Percentiles rank a stretch among this genome's conserved stretches.
Evolutionary conservation across 208 protist species (phyloP).

Genomic region (Crithidia thermophila): DNA sequence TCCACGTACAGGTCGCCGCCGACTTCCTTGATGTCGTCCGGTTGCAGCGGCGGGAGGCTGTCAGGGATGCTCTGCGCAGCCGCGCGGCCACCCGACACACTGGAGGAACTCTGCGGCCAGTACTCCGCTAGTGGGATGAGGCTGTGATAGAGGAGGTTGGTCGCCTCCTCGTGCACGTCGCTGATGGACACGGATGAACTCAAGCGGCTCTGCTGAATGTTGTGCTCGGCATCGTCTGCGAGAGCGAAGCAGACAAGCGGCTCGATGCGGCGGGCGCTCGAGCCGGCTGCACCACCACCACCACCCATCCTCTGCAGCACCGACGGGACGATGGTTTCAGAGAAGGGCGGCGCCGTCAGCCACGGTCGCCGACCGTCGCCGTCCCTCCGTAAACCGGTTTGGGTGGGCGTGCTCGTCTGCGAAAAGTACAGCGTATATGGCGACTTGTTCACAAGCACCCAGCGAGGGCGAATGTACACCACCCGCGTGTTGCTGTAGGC

Average conservation of each 20-base stretch:
- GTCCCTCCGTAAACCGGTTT: not conserved
- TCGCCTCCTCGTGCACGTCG: conserved; percentile 45
- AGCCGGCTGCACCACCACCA: conserved; percentile 9
- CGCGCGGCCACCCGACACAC: not conserved
- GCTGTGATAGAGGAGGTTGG: conserved; percentile 53
- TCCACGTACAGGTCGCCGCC: conserved; percentile 42
- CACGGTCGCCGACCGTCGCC: not conserved
- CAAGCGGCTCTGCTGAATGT: conserved; percentile 40
- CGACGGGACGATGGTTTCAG: not conserved
- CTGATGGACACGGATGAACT: conserved; percentile 51
- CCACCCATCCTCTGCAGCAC: not conserved
- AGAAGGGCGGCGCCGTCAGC: not conserved
- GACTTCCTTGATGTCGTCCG: conserved; percentile 49
- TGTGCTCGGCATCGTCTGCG: conserved; percentile 19
- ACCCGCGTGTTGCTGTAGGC: conserved; percentile 53
- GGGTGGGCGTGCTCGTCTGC: too few relatives aligned
- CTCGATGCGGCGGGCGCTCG: conserved; percentile 2
- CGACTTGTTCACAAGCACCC: conserved; percentile 71
- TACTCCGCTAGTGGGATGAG: conserved; percentile 38
- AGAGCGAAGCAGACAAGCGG: conserved; percentile 21
- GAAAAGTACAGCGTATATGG: conserved; percentile 35
- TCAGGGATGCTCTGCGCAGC: conserved; percentile 9
- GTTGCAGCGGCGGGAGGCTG: conserved; percentile 39
- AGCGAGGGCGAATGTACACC: conserved; percentile 64
- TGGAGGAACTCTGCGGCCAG: conserved; percentile 37